These are phyloP conservation scores for Vitis hybrid DNA, from an alignment of 177 flowering plant species.

Conservation along the genomic window DNA sequence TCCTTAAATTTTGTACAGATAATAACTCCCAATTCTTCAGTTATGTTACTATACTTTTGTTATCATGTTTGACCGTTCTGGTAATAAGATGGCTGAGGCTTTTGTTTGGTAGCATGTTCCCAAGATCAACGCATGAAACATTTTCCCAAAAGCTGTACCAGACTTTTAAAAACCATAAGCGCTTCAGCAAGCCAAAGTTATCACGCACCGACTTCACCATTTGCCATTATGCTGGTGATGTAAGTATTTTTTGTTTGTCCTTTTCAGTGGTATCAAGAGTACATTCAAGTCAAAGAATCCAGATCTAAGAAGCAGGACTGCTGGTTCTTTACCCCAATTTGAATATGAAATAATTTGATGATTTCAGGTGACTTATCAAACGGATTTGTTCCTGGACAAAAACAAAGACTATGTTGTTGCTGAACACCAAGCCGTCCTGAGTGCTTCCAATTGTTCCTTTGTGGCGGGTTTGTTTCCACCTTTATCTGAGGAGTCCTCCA, in stretches of 20 bases:
- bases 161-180: slow-evolving; percentile 49
- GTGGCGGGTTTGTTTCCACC: slow-evolving; percentile 41
- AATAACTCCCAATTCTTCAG: background rate
- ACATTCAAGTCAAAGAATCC: background rate
- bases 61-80: background rate
- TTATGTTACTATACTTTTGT: background rate
- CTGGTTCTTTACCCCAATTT: background rate
- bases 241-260: slow-evolving; percentile 20
- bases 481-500: slow-evolving; percentile 45
- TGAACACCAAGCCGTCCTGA: slow-evolving; percentile 51
- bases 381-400: slow-evolving; percentile 55
- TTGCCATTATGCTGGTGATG: slow-evolving; percentile 60
- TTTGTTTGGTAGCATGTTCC: slow-evolving; percentile 44
- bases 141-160: slow-evolving; percentile 54
- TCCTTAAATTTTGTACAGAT: background rate
- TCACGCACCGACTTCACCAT: slow-evolving; percentile 55
- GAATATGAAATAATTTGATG: background rate
- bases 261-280: background rate
- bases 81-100: slow-evolving; percentile 13
- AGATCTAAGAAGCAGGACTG: background rate
- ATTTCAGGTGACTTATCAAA: slow-evolving; percentile 52
- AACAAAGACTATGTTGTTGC: slow-evolving; percentile 61
- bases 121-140: slow-evolving; percentile 61
- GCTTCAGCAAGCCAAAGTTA: slow-evolving; percentile 52
- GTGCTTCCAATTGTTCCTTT: slow-evolving; percentile 46